Evolutionary conservation across 129 eudicot species (phyloP), one percentile per base, ranked within the genome.

Genomic region (Escallonia rubra): DNA sequence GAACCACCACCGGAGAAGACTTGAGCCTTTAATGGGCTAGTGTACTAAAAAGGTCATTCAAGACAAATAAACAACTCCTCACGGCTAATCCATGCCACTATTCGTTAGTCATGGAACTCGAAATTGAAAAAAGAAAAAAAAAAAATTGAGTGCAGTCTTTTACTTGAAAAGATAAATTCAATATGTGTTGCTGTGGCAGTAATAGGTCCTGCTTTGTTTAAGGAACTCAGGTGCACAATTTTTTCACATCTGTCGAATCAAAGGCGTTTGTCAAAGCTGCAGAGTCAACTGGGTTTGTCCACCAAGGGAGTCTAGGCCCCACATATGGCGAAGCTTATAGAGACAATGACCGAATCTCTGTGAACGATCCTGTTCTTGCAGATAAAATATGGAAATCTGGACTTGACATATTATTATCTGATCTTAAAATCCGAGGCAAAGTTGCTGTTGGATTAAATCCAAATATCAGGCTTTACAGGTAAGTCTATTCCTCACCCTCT

Each of bases 251-350:
- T 57, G 85, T 80, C 47, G 95, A 93, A 72, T 94, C 99, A 41
- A 90, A 87, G 72, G 90, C 87, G 41, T 89, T 94, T 8, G 34
- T 89, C 13, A 81, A 70, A 73, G 80, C 72, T 60, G 96, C 99
- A 2, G 99, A 94, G 65, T 70, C 90, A 6, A 76, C 82, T 43
- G 99, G 99, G 43, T 94, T 94, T 79, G 84, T 76, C 11, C 99
- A 85, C 76, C 97, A 94, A 87, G 99, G 99, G 23, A 94, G 99
- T 70, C 99, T 83, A 68, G 99, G 99, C 41, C 99, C 99, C 2
- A 53, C 97, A 5, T 65, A 68, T 47, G 99, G 99, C 14, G 99
- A 94, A 74, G 99, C 99, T 50, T 94, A 80, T 39, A 87, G 99
- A 79, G 99, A 94, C 80, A 94, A 90, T 67, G 97, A 94, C 75